These are phyloP conservation scores for Coemansia sp. DNA, from an alignment of 192 early-diverging fungal genomes.

Conservation along the genomic window DNA sequence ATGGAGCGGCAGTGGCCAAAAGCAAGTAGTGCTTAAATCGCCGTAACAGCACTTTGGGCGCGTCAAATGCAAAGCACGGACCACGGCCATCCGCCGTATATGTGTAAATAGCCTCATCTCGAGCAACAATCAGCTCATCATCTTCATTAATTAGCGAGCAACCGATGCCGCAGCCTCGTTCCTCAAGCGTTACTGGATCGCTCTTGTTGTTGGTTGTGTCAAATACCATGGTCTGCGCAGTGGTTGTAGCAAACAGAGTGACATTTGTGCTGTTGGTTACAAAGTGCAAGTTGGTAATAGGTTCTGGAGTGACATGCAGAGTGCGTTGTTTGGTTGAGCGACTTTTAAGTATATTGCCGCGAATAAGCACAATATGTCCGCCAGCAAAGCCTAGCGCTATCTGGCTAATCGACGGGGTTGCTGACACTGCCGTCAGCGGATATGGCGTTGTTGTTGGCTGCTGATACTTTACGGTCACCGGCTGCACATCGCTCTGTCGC, in stretches of 20 bases:
- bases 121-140: constrained; percentile 80
- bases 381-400: constrained; percentile 90
- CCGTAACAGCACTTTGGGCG: constrained; percentile 39
- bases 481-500: constrained; percentile 37
- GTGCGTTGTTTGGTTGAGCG: constrained; percentile 74
- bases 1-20: constrained; percentile 34
- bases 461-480: constrained; percentile 37
- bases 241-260: constrained; percentile 39
- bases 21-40: constrained; percentile 38
- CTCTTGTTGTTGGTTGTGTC: constrained; percentile 40
- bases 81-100: constrained; percentile 90
- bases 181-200: constrained; percentile 63
- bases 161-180: constrained; percentile 75
- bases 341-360: constrained; percentile 78
- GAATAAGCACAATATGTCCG: constrained; percentile 80
- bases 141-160: constrained; percentile 74
- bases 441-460: constrained; percentile 38
- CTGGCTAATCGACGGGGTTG: constrained; percentile 71
- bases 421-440: constrained; percentile 45
- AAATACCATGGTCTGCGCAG: constrained; percentile 41
- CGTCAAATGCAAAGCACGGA: constrained; percentile 87
- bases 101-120: constrained; percentile 90
- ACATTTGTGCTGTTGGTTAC: constrained; percentile 19
- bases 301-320: constrained; percentile 80
- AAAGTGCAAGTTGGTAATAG: constrained; percentile 70